Percentiles rank a stretch among this genome's conserved stretches.
Conservation (phyloP, 495 filamentous ascomycete genomes). For the Penicillium parvum region DNA sequence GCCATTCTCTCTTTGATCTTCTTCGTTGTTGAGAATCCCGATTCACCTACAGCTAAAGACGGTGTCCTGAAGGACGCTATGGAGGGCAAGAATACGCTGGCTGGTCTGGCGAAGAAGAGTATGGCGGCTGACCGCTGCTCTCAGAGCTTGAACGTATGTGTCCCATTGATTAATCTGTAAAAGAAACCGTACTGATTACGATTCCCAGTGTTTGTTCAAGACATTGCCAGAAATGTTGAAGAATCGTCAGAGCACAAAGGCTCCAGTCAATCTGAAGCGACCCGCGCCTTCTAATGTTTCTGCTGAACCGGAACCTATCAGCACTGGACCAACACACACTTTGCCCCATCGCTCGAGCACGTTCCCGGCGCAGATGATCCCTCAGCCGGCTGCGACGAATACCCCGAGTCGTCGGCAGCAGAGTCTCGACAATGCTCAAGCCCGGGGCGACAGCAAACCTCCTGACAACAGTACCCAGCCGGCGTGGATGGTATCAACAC, state of each 20-base stretch:
- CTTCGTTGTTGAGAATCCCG: conserved; percentile 85
- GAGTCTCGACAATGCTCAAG: conserved; percentile 33
- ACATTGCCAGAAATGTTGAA: conserved; percentile 68
- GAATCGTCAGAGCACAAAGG: conserved; percentile 45
- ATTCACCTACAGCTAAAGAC: conserved; percentile 64
- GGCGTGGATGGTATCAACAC: conserved; percentile 29
- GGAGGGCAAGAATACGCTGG: conserved; percentile 77
- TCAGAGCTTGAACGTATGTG: conserved; percentile 62
- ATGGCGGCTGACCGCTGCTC: conserved; percentile 85
- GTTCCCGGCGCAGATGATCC: conserved; percentile 39
- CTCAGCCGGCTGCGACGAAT: conserved; percentile 16
- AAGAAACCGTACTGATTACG: background rate
- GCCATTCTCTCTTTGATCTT: conserved; percentile 86
- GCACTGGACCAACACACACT: conserved; percentile 25
- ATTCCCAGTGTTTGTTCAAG: conserved; percentile 65
- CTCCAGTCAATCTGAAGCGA: conserved; percentile 41
- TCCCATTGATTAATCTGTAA: conserved; percentile 1
- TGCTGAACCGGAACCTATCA: conserved; percentile 21
- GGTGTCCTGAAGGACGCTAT: conserved; percentile 79
- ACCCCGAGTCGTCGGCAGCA: conserved; percentile 21
- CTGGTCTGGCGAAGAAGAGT: conserved; percentile 72
- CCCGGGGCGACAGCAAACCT: conserved; percentile 14
- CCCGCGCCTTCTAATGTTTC: conserved; percentile 28
- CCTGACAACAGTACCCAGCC: conserved; percentile 20
- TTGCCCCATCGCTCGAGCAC: conserved; percentile 46